Evolutionary conservation across 805 yeast genomes (phyloP).

Genomic region (Candida oleophila): DNA sequence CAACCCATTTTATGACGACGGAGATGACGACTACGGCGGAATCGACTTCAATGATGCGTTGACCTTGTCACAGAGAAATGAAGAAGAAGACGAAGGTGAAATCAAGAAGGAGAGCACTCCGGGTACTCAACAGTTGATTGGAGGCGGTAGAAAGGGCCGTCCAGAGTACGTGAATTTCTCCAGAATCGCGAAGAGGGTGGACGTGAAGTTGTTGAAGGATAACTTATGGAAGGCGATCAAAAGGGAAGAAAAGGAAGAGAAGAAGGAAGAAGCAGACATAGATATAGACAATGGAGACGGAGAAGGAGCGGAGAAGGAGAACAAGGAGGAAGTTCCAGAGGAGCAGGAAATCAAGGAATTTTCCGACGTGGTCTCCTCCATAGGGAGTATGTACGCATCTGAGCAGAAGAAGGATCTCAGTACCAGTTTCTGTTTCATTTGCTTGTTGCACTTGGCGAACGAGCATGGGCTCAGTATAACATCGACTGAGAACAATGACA

Average conservation of each 20-base stretch:
- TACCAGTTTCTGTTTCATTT: constrained; percentile 46
- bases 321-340: constrained; percentile 20
- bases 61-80: constrained; percentile 14
- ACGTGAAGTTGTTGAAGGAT: constrained; percentile 38
- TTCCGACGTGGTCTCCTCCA: constrained; percentile 32
- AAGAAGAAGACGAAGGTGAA: constrained; percentile 7
- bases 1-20: constrained; percentile 28
- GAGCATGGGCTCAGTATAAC: constrained; percentile 39
- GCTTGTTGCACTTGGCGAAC: constrained; percentile 44
- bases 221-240: constrained; percentile 40
- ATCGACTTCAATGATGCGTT: constrained; percentile 46
- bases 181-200: constrained; percentile 42
- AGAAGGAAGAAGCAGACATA: neutral
- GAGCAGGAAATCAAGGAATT: constrained; percentile 25
- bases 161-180: constrained; percentile 44
- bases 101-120: constrained; percentile 4
- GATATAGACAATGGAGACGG: constrained; percentile 9
- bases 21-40: constrained; percentile 34
- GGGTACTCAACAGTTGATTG: constrained; percentile 16
- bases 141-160: constrained; percentile 24
- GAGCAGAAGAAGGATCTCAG: constrained; percentile 43
- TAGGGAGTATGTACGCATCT: constrained; percentile 31
- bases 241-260: constrained; percentile 8
- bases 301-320: neutral
- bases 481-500: constrained; percentile 32